Base-by-base conservation (phyloP, 192 early-diverging fungal species). In the Dissophora globulifera region DNA sequence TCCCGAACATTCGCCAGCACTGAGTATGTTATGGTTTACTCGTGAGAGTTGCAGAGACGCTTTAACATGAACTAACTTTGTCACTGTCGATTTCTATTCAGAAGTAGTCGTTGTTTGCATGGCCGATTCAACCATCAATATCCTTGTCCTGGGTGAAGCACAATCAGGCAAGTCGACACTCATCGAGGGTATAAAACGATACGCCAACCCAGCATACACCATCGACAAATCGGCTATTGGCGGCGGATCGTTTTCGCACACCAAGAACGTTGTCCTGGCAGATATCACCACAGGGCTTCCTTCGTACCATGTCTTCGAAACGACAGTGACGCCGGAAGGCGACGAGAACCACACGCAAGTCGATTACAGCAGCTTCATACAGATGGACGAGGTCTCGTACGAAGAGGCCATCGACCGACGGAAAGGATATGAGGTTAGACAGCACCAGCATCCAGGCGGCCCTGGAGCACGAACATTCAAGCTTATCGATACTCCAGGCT, bases 161-260 rank as follows among this genome's bases (percentile, higher is more conserved):
- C 61, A 62, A 29, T 62, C 61, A 29, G 61, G 61, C 31, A 62
- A 51, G 38, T 52, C 49, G 26, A 62, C 61, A 8, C 27, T 62
- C 25, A 19, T 62, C 3, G 61, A 62, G 35, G 61, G 49, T n/a
- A 11, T 62, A 33, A 50, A 27, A 33, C n/a, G 7, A 19, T 62
- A 52, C 27, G 61, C 50, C 23, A 25, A 62, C 38, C 31, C 31
- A 30, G n/a, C 31, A 38, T 62, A 62, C 38, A 11, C 17, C 4
- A 41, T 52, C 38, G 33, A 52, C 38, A 20, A 33, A 2, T 5
- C 11, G 17, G 25, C 7, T 27, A 62, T 62, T 43, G 49, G 61
- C 17, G 27, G n/a, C 19, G 61, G 49, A n/a, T 38, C 23, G 50
- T 15, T 25, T 16, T 52, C 61, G 1, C 27, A 38, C 4, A 52